Conservation (phyloP, 139 green algal species). For the Eudorina sp. region DNA sequence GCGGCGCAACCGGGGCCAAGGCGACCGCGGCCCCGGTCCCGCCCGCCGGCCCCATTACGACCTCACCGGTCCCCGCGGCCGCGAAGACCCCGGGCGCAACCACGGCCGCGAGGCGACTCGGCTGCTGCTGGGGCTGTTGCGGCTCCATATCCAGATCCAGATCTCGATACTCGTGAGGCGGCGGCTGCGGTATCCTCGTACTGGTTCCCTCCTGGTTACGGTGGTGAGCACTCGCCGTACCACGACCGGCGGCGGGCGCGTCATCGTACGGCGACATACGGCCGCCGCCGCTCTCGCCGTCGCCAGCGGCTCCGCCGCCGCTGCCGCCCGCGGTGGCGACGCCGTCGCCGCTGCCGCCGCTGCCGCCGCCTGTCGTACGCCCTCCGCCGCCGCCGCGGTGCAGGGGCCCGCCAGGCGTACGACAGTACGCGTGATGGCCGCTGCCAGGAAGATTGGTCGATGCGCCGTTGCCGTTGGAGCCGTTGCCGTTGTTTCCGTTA, state of each 20-base stretch:
- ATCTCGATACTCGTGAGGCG: not conserved
- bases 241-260: not conserved
- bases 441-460: conserved; percentile 26
- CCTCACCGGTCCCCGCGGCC: too few species aligned
- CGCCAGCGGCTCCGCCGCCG: not conserved
- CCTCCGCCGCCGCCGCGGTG: conserved; percentile 5
- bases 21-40: too few species aligned
- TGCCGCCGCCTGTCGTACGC: not conserved
- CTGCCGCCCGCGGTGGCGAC: not conserved
- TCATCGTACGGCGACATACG: not conserved
- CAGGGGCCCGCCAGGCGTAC: not conserved
- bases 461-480: conserved; percentile 47
- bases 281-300: conserved; percentile 6
- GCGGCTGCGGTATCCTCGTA: not conserved
- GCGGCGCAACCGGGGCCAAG: too few species aligned
- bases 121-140: not conserved
- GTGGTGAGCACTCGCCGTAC: not conserved
- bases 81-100: too few species aligned
- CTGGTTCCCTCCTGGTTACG: conserved; percentile 33
- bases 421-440: conserved; percentile 18
- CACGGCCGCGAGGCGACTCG: too few species aligned
- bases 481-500: conserved; percentile 39
- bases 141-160: not conserved
- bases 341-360: not conserved
- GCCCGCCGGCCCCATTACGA: too few species aligned